Base-by-base conservation (phyloP, 2,329 filamentous ascomycete species). In the Cladosporium colombiae region DNA sequence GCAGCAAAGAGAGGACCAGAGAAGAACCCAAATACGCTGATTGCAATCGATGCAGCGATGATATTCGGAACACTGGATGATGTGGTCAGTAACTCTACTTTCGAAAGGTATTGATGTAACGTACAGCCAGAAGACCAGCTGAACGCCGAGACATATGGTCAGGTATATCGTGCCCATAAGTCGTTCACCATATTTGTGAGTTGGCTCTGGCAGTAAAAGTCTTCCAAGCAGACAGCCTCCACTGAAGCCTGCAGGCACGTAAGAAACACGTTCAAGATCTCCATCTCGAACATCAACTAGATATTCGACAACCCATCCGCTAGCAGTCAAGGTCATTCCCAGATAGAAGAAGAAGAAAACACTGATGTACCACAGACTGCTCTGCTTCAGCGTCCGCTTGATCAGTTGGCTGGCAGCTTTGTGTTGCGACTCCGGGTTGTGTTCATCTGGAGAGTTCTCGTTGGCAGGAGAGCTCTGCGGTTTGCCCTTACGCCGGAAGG, bases 241-340 rank as follows among this genome's bases (percentile, higher is more conserved):
- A 56, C 82, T 87, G 69, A 85, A 86, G 3, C 86, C 87, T 0
- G 86, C 84, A 0, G 86, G 84, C 0, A 90, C 83, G 61, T 89
- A 90, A 0, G 87, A 87, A 74, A 88, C 84, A 21, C 83, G 78
- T 0, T 83, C 79, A 0, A 89, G 76, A 1, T 84, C 78, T 0
- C 86, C 87, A 2, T 83, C 77, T 0, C 87, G 84, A n/a, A 86
- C 85, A 2, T 82, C 81, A 7, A 89, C 84, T 3, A 90, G 80
- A 64, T 87, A 90, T 68, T 89, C 86, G 1, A 89, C 87, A 0
- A 89, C 83, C 88, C 87, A 90, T 1, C 88, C 86, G 74, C 80
- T 80, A 13, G 85, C 83, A 0, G 87, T 89, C 2, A 87, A 81
- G 1, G 72, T 74, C 0, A 81, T 83, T 0, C 88, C 87, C 0